Conservation (phyloP, 139 green algal species). For the Tetraselmis striata region DNA sequence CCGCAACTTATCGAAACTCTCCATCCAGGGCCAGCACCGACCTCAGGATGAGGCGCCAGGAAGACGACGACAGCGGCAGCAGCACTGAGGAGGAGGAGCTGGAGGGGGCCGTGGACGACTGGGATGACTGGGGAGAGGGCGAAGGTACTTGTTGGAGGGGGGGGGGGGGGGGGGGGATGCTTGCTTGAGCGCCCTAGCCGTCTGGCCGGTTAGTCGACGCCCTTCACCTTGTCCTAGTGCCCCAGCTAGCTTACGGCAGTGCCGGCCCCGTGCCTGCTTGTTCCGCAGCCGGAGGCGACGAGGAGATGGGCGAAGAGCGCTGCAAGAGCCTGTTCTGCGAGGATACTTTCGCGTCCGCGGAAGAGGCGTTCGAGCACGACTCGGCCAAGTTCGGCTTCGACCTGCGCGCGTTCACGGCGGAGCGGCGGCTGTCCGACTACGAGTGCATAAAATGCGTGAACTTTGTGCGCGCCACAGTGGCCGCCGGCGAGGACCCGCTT, state of each 20-base stretch:
- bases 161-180: no score
- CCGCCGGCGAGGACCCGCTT: conserved; percentile 39
- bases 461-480: conserved; percentile 56
- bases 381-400: neutral
- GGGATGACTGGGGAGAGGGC: neutral
- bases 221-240: neutral
- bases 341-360: neutral
- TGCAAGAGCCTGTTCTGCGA: conserved; percentile 8
- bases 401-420: neutral
- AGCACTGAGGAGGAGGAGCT: neutral
- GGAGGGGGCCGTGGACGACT: neutral
- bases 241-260: neutral
- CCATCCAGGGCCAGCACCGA: no score
- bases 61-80: neutral
- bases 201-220: no score
- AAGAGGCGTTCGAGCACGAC: conserved; percentile 1
- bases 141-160: neutral
- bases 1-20: no score
- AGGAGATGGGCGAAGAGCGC: neutral
- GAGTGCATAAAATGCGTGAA: conserved; percentile 74
- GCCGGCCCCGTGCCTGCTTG: neutral
- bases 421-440: conserved; percentile 58
- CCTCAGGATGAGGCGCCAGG: neutral
- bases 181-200: no score
- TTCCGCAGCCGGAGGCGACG: neutral